phyloP scores from a whole-genome alignment of 805 yeast genomes.

The Hanseniaspora occidentalis region DNA sequence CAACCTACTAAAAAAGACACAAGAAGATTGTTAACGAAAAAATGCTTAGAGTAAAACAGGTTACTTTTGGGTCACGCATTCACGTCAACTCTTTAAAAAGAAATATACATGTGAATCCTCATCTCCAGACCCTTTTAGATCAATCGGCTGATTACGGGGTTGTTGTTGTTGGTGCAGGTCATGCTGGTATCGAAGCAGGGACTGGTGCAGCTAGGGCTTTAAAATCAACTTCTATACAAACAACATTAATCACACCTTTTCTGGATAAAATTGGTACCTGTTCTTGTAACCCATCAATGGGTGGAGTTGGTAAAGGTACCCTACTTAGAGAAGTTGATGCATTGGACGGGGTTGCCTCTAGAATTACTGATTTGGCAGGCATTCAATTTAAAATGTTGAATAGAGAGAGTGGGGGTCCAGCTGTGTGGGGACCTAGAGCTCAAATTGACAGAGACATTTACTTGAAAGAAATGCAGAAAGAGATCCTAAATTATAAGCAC shows the following conservation, averaged over 20 bases:
- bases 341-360: slow-evolving; percentile 79
- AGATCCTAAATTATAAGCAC: slow-evolving; percentile 41
- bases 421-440: slow-evolving; percentile 97
- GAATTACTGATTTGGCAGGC: slow-evolving; percentile 86
- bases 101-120: background rate
- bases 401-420: slow-evolving; percentile 76
- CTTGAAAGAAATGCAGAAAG: slow-evolving; percentile 63
- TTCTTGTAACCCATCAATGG: slow-evolving; percentile 95
- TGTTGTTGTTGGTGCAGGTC: slow-evolving; percentile 93
- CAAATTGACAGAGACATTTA: slow-evolving; percentile 86
- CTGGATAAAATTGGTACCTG: slow-evolving; percentile 76
- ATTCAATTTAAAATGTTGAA: slow-evolving; percentile 82
- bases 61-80: too few relatives aligned
- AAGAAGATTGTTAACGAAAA: too few relatives aligned
- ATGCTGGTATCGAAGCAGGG: slow-evolving; percentile 98
- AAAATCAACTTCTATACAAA: slow-evolving; percentile 34
- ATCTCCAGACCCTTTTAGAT: background rate
- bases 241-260: slow-evolving; percentile 59
- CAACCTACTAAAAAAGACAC: too few relatives aligned
- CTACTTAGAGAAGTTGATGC: slow-evolving; percentile 90
- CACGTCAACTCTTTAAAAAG: too few relatives aligned
- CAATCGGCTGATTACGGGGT: slow-evolving; percentile 29
- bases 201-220: slow-evolving; percentile 86
- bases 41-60: too few relatives aligned
- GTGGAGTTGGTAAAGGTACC: slow-evolving; percentile 97